Evolutionary conservation across 2,329 filamentous ascomycete species (phyloP).

Genomic region (Neofusicoccum sp.): DNA sequence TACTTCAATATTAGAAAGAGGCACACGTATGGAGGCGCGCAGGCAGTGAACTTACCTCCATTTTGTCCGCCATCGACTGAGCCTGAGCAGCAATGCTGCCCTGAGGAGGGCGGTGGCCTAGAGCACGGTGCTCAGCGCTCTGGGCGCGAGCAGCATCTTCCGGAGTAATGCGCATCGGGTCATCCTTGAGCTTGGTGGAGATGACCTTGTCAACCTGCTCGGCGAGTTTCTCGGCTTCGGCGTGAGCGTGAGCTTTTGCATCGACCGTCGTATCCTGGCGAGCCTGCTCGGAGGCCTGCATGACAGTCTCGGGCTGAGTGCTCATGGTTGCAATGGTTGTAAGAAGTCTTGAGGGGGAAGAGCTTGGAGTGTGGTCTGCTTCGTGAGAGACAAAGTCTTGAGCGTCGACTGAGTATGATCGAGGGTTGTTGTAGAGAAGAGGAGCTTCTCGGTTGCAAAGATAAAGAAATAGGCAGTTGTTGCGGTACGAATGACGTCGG

Average conservation of each 20-base stretch:
- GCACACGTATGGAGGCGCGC: too few species aligned
- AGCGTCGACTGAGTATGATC: not conserved
- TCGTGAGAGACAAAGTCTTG: not conserved
- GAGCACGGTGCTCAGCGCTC: constrained; percentile 8
- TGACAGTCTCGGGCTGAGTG: not conserved
- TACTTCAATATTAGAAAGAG: not conserved
- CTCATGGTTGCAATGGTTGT: constrained; percentile 1
- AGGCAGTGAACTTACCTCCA: constrained; percentile 17
- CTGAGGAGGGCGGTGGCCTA: constrained; percentile 2
- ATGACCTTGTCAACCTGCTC: constrained; percentile 5
- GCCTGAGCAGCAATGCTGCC: constrained; percentile 2
- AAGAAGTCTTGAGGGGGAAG: not conserved
- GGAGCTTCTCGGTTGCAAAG: not conserved
- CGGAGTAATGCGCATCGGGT: constrained; percentile 34
- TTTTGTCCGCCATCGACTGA: constrained; percentile 15
- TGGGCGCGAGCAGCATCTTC: constrained; percentile 36
- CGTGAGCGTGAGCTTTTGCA: not conserved
- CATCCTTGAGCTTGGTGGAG: constrained; percentile 28
- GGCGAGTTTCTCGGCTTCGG: not conserved
- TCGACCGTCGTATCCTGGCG: not conserved
- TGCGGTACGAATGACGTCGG: not conserved
- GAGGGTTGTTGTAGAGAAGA: not conserved
- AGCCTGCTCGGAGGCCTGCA: not conserved
- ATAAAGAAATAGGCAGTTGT: not conserved
- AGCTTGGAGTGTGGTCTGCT: not conserved